Evolutionary conservation across 768 basidiomycete genomes (phyloP).

Genomic region (Phlebiopsis flavidoalba): DNA sequence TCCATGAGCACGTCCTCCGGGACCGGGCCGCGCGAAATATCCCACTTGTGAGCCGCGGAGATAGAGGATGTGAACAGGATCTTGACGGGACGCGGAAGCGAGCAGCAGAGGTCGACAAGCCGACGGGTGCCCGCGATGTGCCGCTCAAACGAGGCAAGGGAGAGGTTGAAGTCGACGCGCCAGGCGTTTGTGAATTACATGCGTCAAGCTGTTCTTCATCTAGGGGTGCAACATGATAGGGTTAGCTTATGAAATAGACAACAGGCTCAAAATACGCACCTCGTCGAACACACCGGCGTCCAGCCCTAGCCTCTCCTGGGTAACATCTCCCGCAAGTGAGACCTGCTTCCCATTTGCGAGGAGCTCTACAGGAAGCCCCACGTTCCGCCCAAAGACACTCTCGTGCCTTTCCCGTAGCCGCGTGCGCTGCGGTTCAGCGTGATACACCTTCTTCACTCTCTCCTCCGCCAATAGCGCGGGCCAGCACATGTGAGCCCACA

Average conservation of each 20-base stretch:
- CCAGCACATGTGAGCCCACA: slow-evolving; percentile 7
- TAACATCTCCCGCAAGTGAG: slow-evolving; percentile 3
- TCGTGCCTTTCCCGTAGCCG: not conserved
- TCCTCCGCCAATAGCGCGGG: not conserved
- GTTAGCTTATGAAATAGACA: not conserved
- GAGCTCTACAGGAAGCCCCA: slow-evolving; percentile 1
- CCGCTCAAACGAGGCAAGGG: slow-evolving; percentile 25
- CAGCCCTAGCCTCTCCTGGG: slow-evolving; percentile 2
- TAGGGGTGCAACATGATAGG: not conserved
- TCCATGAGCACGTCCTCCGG: slow-evolving; percentile 23
- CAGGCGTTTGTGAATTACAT: slow-evolving; percentile 25
- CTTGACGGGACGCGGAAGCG: slow-evolving; percentile 17
- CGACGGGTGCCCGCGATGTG: slow-evolving; percentile 23
- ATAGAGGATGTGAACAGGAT: slow-evolving; percentile 31
- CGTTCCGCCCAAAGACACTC: slow-evolving; percentile 2
- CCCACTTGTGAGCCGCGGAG: slow-evolving; percentile 20
- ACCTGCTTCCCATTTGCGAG: not conserved
- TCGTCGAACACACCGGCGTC: not conserved
- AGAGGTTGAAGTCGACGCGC: slow-evolving; percentile 33
- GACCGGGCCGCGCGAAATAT: slow-evolving; percentile 6
- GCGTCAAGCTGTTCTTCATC: slow-evolving; percentile 1
- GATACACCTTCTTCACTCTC: slow-evolving; percentile 5
- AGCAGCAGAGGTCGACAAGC: slow-evolving; percentile 29
- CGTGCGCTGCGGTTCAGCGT: slow-evolving; percentile 4
- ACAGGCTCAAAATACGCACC: not conserved